Evolutionary conservation across 176 grass and related monocot genomes (phyloP).

Genomic region (Typha latifolia): DNA sequence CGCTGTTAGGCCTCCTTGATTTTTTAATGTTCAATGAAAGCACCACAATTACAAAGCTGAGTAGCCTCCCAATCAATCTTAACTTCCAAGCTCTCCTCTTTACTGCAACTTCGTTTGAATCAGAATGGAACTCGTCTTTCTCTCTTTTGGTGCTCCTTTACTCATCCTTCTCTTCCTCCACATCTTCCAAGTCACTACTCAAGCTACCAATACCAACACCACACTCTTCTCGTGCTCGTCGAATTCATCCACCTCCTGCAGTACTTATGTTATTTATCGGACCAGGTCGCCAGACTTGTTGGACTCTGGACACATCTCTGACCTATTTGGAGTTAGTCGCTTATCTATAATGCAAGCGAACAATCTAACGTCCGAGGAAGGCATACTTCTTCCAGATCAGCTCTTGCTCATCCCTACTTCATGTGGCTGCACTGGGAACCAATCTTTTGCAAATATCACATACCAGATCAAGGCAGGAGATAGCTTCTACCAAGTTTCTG

Average conservation of each 20-base stretch:
- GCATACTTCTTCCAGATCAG: conserved; percentile 30
- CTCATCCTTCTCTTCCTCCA: not conserved
- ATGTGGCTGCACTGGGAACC: conserved; percentile 37
- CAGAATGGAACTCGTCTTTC: too few species aligned
- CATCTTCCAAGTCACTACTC: not conserved
- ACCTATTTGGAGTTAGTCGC: conserved; percentile 49
- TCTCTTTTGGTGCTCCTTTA: not conserved
- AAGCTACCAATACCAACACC: conserved; percentile 6
- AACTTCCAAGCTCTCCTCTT: too few species aligned
- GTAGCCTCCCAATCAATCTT: too few species aligned
- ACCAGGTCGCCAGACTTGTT: conserved; percentile 25
- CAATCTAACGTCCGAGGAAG: conserved; percentile 35
- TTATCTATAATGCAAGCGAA: conserved; percentile 32
- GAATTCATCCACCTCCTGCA: conserved; percentile 12
- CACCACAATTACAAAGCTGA: too few species aligned
- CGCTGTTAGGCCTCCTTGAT: too few species aligned
- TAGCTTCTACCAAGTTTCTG: conserved; percentile 36
- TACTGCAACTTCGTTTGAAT: too few species aligned
- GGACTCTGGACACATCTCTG: conserved; percentile 34
- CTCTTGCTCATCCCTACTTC: conserved; percentile 38
- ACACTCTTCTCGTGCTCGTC: conserved; percentile 14
- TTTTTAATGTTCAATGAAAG: too few species aligned
- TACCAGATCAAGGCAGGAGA: conserved; percentile 29
- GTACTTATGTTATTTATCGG: conserved; percentile 44
- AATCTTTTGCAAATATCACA: conserved; percentile 42